Evolutionary conservation across 371 early-diverging fungal genomes (phyloP), one percentile per base, ranked within the genome.

Genomic region (Coemansia sp.): DNA sequence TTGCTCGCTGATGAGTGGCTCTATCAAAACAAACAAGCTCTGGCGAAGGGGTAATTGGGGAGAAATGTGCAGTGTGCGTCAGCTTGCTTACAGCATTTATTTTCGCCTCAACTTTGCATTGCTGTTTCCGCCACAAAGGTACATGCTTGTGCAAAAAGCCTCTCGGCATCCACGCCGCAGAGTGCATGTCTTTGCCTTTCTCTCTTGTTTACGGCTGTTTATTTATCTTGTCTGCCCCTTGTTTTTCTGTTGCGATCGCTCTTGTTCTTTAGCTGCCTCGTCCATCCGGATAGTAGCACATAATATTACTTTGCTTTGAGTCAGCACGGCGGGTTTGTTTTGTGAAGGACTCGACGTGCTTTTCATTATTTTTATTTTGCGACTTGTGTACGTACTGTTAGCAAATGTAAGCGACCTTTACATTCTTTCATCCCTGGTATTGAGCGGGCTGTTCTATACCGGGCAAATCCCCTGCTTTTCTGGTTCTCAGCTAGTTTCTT

Each of bases 161-260:
- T 33, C 56, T 25, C 16, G 16, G 54, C 25, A 5, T 54, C 16
- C 54, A 30, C 30, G 56, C 56, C 56, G 56, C 56, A 56, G 28
- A 56, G 5, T 30, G n/a, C 56, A 25, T 54, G n/a, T 2, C 37
- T 26, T 8, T 56, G 30, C 18, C 20, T 18, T 33, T 56, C 28
- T 33, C 26, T 33, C 25, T 56, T 33, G 18, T 28, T 26, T 56
- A 33, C 56, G 56, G 33, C 16, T 26, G n/a, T 16, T 54, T 54
- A 12, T 44, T 16, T 44, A 44, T 44, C 44, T 44, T n/a, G 44
- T n/a, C 44, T 16, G 16, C 44, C 14, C 54, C 54, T 11, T 54
- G 25, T 52, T 54, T 25, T 54, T 54, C 30, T 26, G 21, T 14
- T 53, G 44, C 44, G 44, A 44, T 44, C 44, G 44, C 44, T 44